Evolutionary conservation across 768 basidiomycete species (phyloP), one percentile per base, ranked within the genome.

Genomic region (Trametes cinnabarina): DNA sequence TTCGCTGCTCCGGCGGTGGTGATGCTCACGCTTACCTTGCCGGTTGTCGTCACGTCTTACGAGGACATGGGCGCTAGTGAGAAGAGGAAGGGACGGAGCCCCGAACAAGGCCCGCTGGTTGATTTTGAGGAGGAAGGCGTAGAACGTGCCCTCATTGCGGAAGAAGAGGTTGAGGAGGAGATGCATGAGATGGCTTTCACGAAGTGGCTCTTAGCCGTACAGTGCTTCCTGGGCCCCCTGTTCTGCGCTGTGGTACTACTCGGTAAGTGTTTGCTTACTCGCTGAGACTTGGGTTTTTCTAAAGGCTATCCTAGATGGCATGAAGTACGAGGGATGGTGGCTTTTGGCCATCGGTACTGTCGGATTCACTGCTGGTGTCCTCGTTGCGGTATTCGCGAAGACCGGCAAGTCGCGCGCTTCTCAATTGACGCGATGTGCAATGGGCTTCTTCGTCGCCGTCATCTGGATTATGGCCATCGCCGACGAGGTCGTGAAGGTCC

Each of bases 391-490:
- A 0, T 86, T 86, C 65, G 81, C 82, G 0, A 78, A 80, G 7
- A 79, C 81, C 40, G 88, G 90, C 3, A 75, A 78, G 19, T 78
- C 83, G 60, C 76, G 79, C 5, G 67, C 80, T 14, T 79, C 82
- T 44, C 80, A 84, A 55, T 79, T 94, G 73, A 78, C 82, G 10
- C 81, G 94, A 10, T 96, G 93, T 67, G 88, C 86, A 22, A 87
- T 95, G 79, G 96, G 97, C 0, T 99, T 99, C 74, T 70, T 87
- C 20, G 88, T 96, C 25, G 81, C 94, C 3, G 83, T 98, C 60
- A 86, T 98, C 8, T 99, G 97, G 96, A 98, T 99, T 65, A 95
- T 98, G 85, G 94, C 90, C 6, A 94, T 98, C 47, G 94, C 95
- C 1, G 94, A 97, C 69, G 95, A 98, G 70, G 94, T 96, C 2